Evolutionary conservation across 1,284 basidiomycete species (phyloP).

Genomic region (Ustilago bromivora): DNA sequence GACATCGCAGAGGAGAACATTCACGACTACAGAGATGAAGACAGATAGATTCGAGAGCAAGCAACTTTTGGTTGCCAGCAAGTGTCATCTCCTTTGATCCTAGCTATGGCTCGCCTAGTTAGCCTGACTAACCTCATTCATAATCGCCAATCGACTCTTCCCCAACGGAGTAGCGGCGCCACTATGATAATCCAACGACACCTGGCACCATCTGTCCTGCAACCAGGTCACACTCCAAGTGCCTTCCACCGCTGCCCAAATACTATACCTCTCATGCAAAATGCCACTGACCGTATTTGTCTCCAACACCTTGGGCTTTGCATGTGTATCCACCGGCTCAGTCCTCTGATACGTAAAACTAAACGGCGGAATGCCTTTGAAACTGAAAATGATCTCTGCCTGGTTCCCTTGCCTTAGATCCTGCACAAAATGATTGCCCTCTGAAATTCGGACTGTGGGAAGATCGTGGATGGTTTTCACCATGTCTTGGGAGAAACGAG

Average conservation of each 20-base stretch:
- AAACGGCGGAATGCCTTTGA: conserved; percentile 91
- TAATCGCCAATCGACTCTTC: conserved; percentile 43
- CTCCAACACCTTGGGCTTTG: conserved; percentile 62
- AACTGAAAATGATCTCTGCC: conserved; percentile 89
- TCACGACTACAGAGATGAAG: neutral
- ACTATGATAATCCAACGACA: conserved; percentile 57
- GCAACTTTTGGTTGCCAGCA: too few species aligned
- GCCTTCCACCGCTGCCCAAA: conserved; percentile 88
- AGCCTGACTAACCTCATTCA: conserved; percentile 19
- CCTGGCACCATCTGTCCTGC: conserved; percentile 80
- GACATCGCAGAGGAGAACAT: neutral
- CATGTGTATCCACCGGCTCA: conserved; percentile 66
- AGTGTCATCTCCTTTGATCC: neutral
- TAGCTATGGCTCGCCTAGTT: neutral
- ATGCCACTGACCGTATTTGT: conserved; percentile 76
- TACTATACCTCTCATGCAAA: conserved; percentile 81
- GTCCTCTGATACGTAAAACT: conserved; percentile 76
- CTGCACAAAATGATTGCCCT: conserved; percentile 83
- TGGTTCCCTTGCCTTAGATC: conserved; percentile 84
- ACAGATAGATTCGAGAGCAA: too few species aligned
- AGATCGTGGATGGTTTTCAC: conserved; percentile 82
- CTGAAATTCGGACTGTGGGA: conserved; percentile 86
- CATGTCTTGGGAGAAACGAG: conserved; percentile 69
- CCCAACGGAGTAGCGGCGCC: conserved; percentile 53
- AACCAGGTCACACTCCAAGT: conserved; percentile 89